These are phyloP conservation scores for Metarhizium humberi DNA, from an alignment of 2,329 filamentous ascomycete genomes.

Conservation along the genomic window DNA sequence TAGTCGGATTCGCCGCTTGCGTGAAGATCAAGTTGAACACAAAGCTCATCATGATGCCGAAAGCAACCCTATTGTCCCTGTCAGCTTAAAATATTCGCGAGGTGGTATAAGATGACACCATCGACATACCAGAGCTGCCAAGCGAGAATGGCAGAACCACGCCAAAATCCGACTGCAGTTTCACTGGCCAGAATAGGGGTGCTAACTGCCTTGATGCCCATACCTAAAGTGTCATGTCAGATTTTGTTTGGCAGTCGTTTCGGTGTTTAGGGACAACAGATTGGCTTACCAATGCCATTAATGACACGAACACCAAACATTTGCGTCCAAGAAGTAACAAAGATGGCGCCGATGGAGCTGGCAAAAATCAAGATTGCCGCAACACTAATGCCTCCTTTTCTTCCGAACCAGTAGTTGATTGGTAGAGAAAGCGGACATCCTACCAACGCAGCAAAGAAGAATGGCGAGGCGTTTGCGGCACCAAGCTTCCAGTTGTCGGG, in stretches of 20 bases:
- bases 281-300: slow-evolving; percentile 27
- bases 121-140: slow-evolving; percentile 33
- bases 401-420: slow-evolving; percentile 30
- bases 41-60: slow-evolving; percentile 26
- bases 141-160: slow-evolving; percentile 35
- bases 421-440: slow-evolving; percentile 31
- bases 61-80: slow-evolving; percentile 17
- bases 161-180: slow-evolving; percentile 36
- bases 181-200: slow-evolving; percentile 37
- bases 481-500: slow-evolving; percentile 28
- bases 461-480: slow-evolving; percentile 29
- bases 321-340: slow-evolving; percentile 21
- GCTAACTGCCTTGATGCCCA: slow-evolving; percentile 40
- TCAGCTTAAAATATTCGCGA: background rate
- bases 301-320: slow-evolving; percentile 26
- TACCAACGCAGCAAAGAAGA: slow-evolving; percentile 26
- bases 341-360: slow-evolving; percentile 28
- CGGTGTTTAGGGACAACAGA: background rate
- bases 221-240: slow-evolving; percentile 19
- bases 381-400: slow-evolving; percentile 28
- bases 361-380: slow-evolving; percentile 29
- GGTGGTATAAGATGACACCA: background rate
- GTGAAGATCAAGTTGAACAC: slow-evolving; percentile 28
- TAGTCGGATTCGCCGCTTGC: slow-evolving; percentile 6
- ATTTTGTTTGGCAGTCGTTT: background rate